phyloP scores from a whole-genome alignment of 176 grass and related monocot species.

The Avena insularis region DNA sequence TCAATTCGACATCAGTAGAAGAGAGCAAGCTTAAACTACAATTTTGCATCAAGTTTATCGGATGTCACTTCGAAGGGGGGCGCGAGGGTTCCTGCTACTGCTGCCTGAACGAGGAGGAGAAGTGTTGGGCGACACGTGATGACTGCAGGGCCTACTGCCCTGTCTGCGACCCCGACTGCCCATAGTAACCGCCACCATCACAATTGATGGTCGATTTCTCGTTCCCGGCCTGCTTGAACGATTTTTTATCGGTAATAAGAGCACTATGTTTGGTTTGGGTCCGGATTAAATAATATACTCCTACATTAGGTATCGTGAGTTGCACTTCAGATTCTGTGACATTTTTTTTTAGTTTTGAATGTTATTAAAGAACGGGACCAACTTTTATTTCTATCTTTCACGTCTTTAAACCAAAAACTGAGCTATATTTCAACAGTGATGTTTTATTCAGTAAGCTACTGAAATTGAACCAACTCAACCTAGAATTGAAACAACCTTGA shows the following conservation, averaged over 20 bases:
- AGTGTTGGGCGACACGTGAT: neutral
- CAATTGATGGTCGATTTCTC: neutral
- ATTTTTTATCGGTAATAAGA: too few relatives aligned
- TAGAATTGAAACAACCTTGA: too few relatives aligned
- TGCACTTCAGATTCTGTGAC: neutral
- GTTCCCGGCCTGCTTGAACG: too few relatives aligned
- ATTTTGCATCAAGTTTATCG: neutral
- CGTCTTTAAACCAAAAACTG: too few relatives aligned
- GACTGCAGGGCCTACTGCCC: neutral
- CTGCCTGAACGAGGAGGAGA: neutral
- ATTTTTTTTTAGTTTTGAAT: too few relatives aligned
- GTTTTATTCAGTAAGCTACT: too few relatives aligned
- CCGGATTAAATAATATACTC: neutral
- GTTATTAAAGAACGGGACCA: too few relatives aligned
- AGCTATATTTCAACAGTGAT: too few relatives aligned
- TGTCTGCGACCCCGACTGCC: neutral
- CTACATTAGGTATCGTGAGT: neutral
- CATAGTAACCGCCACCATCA: neutral
- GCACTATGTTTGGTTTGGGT: neutral
- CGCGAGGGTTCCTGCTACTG: neutral
- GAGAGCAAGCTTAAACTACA: neutral
- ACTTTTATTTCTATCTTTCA: too few relatives aligned
- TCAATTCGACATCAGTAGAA: neutral
- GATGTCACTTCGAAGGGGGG: neutral
- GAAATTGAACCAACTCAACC: too few relatives aligned